Percentiles rank a stretch among this genome's conserved stretches.
phyloP scores from a whole-genome alignment of 192 early-diverging fungal species.

The Entomortierella lignicola region DNA sequence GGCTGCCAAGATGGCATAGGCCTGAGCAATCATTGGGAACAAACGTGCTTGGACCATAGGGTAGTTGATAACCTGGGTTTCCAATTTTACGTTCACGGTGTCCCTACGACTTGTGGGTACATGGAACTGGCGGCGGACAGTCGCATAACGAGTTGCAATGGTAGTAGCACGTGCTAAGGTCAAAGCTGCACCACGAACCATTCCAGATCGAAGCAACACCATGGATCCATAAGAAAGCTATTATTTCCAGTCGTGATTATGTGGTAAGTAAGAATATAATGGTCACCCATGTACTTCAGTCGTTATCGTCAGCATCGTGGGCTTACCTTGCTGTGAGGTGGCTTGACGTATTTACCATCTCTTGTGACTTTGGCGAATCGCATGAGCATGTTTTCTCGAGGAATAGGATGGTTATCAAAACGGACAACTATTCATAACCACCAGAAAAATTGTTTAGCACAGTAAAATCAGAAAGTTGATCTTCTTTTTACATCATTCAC shows the following conservation, averaged over 20 bases:
- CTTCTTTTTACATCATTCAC: too few relatives aligned
- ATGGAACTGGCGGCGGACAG: constrained; percentile 77
- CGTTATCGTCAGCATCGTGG: too few relatives aligned
- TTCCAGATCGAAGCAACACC: constrained; percentile 78
- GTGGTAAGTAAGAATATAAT: too few relatives aligned
- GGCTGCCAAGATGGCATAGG: constrained; percentile 73
- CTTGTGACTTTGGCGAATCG: constrained; percentile 79
- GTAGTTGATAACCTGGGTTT: constrained; percentile 78
- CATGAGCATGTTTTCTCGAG: constrained; percentile 85
- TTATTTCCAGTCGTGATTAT: too few relatives aligned
- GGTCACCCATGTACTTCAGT: too few relatives aligned
- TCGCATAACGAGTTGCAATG: constrained; percentile 71
- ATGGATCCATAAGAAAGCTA: constrained; percentile 84
- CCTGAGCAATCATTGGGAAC: constrained; percentile 69
- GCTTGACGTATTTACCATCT: constrained; percentile 73
- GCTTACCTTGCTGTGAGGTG: constrained; percentile 66
- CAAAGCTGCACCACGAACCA: constrained; percentile 69
- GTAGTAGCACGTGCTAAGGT: constrained; percentile 70
- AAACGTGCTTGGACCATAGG: constrained; percentile 76
- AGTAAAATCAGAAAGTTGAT: too few relatives aligned
- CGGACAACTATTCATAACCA: too few relatives aligned
- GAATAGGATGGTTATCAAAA: constrained; percentile 79
- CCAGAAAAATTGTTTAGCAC: too few relatives aligned
- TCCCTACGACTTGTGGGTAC: constrained; percentile 42
- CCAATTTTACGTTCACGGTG: constrained; percentile 37